Base-by-base conservation (phyloP, 73 alveolate species). In the Breviolum minutum region DNA sequence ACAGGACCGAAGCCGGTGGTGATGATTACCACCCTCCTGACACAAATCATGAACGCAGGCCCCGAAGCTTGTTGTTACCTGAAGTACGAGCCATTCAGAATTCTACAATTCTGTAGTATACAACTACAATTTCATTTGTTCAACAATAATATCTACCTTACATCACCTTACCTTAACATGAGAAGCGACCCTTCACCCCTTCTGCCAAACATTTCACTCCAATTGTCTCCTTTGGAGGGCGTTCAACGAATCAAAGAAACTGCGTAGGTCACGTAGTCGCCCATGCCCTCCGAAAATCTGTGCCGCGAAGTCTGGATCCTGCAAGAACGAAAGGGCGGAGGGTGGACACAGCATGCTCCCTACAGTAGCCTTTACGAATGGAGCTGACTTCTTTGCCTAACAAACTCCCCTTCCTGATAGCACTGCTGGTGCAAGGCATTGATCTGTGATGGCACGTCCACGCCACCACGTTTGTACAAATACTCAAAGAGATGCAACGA, bases 1-100 rank as follows among this genome's bases (percentile, higher is more conserved):
- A 88, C 83, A 10, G 66, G 29, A 26, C 95, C 95, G 48, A 88
- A 88, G 84, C 95, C 95, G 27, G 95, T 88, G 60, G 95, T 88
- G 68, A 88, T 88, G 84, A 88, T 76, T 13, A 88, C 76, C 60
- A 88, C 48, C 69, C 88, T 80, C 88, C 88, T 80, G 68, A 29
- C 16, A n/a, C 14, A 8, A 20, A 9, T 27, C 77, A 17, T 22
- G 77, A 22, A 14, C 77, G 77, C 17, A 68, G 77, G 17, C 77
- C 77, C 6, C 77, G 77, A 14, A 22, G 77, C 77, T 68, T 22
- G 77, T 17, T 17, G 54, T 40, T 40, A 0, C 54, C 54, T 40
- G 54, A 40, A 40, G 54, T 3, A 40, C 54, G 5, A 40, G 54
- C 54, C 54, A 30, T 71, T 16, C 40, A 20, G 81, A 71, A 26